Evolutionary conservation across 306 rosid species (phyloP), one percentile per base, ranked within the genome.

Genomic region (Hylodesmum podocarpum): DNA sequence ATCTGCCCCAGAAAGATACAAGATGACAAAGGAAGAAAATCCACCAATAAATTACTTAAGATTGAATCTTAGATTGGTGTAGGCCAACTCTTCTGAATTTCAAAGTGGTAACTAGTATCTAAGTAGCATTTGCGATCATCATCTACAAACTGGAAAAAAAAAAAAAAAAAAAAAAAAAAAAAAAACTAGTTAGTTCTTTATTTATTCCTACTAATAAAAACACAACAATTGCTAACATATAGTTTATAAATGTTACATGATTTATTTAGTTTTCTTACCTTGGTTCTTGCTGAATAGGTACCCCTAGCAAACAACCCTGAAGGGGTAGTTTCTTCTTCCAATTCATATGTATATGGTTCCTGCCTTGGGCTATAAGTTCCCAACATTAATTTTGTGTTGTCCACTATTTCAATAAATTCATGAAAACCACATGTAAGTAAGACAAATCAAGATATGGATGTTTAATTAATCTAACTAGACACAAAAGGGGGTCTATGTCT

Each of bases 101-200:
- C 98, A 75, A 93, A 93, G 84, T 82, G 71, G 87, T 93, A 93
- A 57, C 79, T 86, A 6, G 81, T 76, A 64, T 93, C 97, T 92
- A 93, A 81, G 78, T 88, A 87, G 89, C 97, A 91, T 80, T 89
- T 91, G 44, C 89, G 84, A 88, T 93, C 98, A 77, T 93, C 98
- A 86, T 93, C 98, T 81, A 89, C 85, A 82, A 91, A 93, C 98
- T 93, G 88, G 21, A 73, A 25, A 31, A 53, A 78, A 18, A 24
- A 70, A 34, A 13, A 5, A 40, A 18, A n/a, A 58, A n/a, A 29
- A 15, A 5, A 55, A 2, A 58, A n/a, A 29, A 15, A 5, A 55
- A 2, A 10, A 25, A 24, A 12, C 1, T 0, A 72, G 58, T 75
- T 22, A 70, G 5, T 71, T 71, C 40, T 25, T 75, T 22, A 70